Evolutionary conservation across 345 rosid genomes (phyloP).

Genomic region (Eutrema yunnanense): DNA sequence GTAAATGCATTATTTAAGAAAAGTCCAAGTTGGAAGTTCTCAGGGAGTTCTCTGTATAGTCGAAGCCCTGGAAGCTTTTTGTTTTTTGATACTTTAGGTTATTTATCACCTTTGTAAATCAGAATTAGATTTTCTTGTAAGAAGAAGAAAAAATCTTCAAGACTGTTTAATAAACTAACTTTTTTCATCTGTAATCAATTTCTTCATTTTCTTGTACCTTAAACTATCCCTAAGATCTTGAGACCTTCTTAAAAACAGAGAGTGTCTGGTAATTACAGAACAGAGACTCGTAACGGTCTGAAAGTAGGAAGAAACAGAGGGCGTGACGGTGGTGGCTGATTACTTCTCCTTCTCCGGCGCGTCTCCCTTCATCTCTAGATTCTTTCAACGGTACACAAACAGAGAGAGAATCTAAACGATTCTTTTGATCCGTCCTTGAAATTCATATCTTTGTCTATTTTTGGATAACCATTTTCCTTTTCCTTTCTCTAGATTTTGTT

Average conservation of each 20-base stretch:
- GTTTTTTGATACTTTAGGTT: constrained; percentile 3
- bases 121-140: constrained; percentile 18
- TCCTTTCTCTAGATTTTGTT: not conserved
- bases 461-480: constrained; percentile 2
- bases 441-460: not conserved
- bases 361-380: constrained; percentile 3
- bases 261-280: not conserved
- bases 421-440: not conserved
- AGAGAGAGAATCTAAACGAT: not conserved
- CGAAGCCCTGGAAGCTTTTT: not conserved
- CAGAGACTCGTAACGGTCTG: not conserved
- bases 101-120: constrained; percentile 5
- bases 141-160: constrained; percentile 25
- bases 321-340: not conserved
- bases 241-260: not conserved
- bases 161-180: constrained; percentile 25
- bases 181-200: not conserved
- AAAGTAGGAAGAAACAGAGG: not conserved
- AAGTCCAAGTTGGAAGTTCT: not conserved
- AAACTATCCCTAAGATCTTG: not conserved
- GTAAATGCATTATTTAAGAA: constrained; percentile 21
- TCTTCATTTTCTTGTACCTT: not conserved
- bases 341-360: not conserved
- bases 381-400: not conserved
- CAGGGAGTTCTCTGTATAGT: constrained; percentile 20